These are phyloP conservation scores for Suillus clintonianus DNA, from an alignment of 768 basidiomycete species.

Conservation along the genomic window DNA sequence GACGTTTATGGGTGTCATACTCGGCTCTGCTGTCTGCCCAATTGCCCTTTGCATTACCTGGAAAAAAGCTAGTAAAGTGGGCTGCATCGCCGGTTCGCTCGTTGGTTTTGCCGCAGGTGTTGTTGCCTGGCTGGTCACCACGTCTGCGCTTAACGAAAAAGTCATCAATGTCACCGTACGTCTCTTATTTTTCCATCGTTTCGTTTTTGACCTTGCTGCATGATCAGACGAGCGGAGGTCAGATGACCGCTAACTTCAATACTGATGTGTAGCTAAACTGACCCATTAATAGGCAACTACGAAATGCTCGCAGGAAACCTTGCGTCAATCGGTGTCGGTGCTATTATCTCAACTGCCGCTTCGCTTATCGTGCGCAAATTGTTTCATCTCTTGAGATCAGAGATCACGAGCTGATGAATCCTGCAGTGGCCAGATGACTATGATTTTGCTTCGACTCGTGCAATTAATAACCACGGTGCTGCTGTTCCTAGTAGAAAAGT, in stretches of 20 bases:
- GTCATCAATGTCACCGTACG: slow-evolving; percentile 70
- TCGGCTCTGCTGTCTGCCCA: slow-evolving; percentile 84
- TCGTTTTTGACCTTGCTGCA: background rate
- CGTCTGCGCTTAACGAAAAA: slow-evolving; percentile 66
- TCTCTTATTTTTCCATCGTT: slow-evolving; percentile 7
- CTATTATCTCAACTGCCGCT: slow-evolving; percentile 64
- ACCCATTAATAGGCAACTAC: slow-evolving; percentile 39
- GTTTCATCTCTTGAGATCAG: background rate
- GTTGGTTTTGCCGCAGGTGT: slow-evolving; percentile 70
- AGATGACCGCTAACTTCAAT: slow-evolving; percentile 28
- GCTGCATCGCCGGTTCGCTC: slow-evolving; percentile 75
- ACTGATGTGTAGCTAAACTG: slow-evolving; percentile 2
- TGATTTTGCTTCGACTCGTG: slow-evolving; percentile 77
- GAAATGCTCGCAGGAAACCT: slow-evolving; percentile 90
- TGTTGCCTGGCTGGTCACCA: slow-evolving; percentile 84
- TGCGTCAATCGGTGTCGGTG: slow-evolving; percentile 81
- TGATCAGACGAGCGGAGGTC: slow-evolving; percentile 51
- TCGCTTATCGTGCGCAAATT: slow-evolving; percentile 59
- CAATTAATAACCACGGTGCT: slow-evolving; percentile 53
- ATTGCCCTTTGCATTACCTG: slow-evolving; percentile 87
- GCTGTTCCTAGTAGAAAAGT: slow-evolving; percentile 17
- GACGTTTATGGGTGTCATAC: slow-evolving; percentile 88
- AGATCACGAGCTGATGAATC: background rate
- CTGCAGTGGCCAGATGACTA: slow-evolving; percentile 77
- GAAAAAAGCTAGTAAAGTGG: slow-evolving; percentile 83